Evolutionary conservation across 805 yeast genomes (phyloP), one percentile per base, ranked within the genome.

Genomic region (Sugiyamaella qingdaonensis): DNA sequence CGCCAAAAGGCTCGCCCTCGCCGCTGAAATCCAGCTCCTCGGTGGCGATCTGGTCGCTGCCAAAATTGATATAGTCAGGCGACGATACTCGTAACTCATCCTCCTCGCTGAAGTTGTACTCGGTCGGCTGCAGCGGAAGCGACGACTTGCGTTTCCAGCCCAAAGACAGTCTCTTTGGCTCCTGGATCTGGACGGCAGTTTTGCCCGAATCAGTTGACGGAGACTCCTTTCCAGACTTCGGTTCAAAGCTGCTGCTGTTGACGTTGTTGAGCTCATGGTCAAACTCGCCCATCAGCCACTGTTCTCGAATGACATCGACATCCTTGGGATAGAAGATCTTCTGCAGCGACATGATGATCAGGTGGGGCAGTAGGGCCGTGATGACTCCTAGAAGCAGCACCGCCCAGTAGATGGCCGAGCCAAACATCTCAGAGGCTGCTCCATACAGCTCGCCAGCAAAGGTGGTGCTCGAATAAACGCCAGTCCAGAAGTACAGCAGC

Each of bases 401-500:
- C 43, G 83, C 80, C 95, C 95, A 87, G 64, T 82, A 84, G 4
- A 78, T 64, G 33, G 77, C 71, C 4, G 83, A 69, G 16, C 90
- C 88, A 59, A 81, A 82, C 33, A 77, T 75, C 61, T 82, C 80
- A 1, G 80, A 66, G 2, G 86, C 94, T 21, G 85, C 80, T 54
- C 77, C 74, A 68, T 80, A 87, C 60, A 83, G 84, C 61, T 82
- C 86, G 10, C 73, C 75, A 8, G 87, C 76, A 52, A 72, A 68
- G 2, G 69, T 56, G 27, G 77, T 67, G 2, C 81, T 68, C 31
- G 89, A 78, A 85, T 91, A 87, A 19, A 82, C 79, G n/a, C 92
- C 91, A 2, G 88, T 80, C 95, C 95, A 87, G 64, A 82, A 78
- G 60, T 77, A 85, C 14, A 86, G 74, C 42, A 86, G 59, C 56